Evolutionary conservation across 2,329 filamentous ascomycete genomes (phyloP).

Genomic region (Pseudogymnoascus sp.): DNA sequence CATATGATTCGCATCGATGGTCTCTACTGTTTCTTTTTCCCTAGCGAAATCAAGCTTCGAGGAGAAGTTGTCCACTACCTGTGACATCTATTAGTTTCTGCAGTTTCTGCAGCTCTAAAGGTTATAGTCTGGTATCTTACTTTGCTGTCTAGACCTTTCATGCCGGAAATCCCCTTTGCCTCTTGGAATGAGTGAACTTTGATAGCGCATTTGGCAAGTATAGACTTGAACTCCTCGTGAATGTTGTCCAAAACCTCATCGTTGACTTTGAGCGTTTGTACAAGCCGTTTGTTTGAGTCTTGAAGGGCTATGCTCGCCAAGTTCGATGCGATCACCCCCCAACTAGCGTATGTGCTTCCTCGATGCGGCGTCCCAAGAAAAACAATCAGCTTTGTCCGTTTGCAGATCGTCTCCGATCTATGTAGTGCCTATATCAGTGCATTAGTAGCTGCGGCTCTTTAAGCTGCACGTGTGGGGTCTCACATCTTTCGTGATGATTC

Average conservation of each 20-base stretch:
- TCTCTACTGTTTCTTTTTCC: slow-evolving; percentile 25
- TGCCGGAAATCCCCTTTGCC: slow-evolving; percentile 28
- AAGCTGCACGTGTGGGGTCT: neutral
- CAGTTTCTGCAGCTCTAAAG: neutral
- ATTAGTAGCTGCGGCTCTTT: neutral
- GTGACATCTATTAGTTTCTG: neutral
- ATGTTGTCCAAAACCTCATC: slow-evolving; percentile 34
- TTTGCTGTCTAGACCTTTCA: slow-evolving; percentile 30
- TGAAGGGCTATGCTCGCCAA: slow-evolving; percentile 29
- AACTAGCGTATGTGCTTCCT: slow-evolving; percentile 29
- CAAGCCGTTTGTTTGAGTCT: slow-evolving; percentile 30
- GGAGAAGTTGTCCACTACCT: slow-evolving; percentile 13
- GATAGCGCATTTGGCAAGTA: slow-evolving; percentile 22
- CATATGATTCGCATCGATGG: slow-evolving; percentile 34
- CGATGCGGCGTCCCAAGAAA: slow-evolving; percentile 38
- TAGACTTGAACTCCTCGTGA: slow-evolving; percentile 30
- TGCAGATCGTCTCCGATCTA: slow-evolving; percentile 24
- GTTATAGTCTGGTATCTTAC: slow-evolving; percentile 16
- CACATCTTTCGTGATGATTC: slow-evolving; percentile 20
- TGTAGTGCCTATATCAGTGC: slow-evolving; percentile 25
- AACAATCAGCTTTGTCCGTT: slow-evolving; percentile 30
- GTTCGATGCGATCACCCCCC: slow-evolving; percentile 31
- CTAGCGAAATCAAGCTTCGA: slow-evolving; percentile 26
- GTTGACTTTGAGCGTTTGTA: slow-evolving; percentile 29
- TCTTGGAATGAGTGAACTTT: slow-evolving; percentile 37